Evolutionary conservation across 108 stramenopile genomes (phyloP).

Genomic region (Schizochytrium sp.): DNA sequence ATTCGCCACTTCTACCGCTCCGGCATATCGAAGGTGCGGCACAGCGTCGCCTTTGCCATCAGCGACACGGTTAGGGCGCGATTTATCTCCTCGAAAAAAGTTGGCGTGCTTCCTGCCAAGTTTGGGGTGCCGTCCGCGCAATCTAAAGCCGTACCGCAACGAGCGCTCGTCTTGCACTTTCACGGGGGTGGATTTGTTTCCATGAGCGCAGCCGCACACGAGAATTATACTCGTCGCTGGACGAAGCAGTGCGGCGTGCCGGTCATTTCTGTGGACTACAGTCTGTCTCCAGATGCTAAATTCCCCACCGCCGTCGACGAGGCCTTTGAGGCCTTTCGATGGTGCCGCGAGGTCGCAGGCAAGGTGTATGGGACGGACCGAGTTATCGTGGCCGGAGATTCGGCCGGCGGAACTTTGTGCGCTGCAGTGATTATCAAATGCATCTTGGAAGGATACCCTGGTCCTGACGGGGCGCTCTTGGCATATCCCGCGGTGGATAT

Average conservation of each 20-base stretch:
- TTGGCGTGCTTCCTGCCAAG: background rate
- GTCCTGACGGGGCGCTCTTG: background rate
- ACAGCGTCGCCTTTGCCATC: background rate
- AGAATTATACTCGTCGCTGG: slow-evolving; percentile 4
- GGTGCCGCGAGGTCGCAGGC: background rate
- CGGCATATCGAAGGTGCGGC: background rate
- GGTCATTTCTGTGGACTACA: background rate
- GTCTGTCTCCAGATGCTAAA: background rate
- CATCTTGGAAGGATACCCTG: background rate
- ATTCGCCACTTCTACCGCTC: background rate
- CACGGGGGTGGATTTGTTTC: slow-evolving; percentile 3
- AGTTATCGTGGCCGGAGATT: background rate
- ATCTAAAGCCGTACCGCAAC: background rate
- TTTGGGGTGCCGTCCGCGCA: background rate
- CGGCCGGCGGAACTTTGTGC: background rate
- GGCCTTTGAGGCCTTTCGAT: background rate
- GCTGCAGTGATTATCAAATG: background rate
- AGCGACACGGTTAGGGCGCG: background rate
- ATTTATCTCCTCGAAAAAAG: background rate
- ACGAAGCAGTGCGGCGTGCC: background rate
- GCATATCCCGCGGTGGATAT: background rate
- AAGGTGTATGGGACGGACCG: background rate
- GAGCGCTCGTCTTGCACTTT: background rate
- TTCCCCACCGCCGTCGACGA: background rate
- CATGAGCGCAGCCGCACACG: background rate